Percentiles rank a stretch among this genome's conserved stretches.
phyloP scores from a whole-genome alignment of 2,329 filamentous ascomycete species.

The Curvularia eragrostidis region DNA sequence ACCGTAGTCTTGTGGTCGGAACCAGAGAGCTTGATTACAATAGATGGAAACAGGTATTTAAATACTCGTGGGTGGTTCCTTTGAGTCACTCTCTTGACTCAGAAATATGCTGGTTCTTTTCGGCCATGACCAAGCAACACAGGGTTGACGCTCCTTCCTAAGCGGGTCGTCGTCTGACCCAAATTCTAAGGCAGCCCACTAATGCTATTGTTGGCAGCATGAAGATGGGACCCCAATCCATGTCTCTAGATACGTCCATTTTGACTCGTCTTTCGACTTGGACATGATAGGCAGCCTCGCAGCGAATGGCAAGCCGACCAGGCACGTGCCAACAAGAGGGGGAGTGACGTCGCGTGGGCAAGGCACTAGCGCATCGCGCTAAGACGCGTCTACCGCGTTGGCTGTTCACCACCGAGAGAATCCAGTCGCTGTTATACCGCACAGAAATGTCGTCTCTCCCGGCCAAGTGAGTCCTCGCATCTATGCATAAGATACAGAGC shows the following conservation, averaged over 20 bases:
- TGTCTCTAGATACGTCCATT: background rate
- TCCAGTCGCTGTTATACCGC: constrained; percentile 16
- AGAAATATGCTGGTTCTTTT: background rate
- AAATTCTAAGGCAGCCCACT: constrained; percentile 3
- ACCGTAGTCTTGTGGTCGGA: background rate
- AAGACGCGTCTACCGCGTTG: constrained; percentile 35
- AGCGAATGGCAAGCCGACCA: background rate
- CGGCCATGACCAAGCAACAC: background rate
- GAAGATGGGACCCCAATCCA: background rate
- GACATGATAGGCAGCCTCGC: background rate
- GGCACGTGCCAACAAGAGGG: background rate
- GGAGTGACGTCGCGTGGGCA: constrained; percentile 19
- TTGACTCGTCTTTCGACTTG: background rate
- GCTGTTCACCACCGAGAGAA: constrained; percentile 12
- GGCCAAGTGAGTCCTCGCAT: constrained; percentile 30
- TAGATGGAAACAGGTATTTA: background rate
- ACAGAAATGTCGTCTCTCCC: constrained; percentile 32
- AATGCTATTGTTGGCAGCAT: background rate
- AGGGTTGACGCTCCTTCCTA: constrained; percentile 15
- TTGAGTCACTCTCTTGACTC: constrained; percentile 11
- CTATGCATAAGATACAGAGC: background rate
- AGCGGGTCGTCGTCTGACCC: constrained; percentile 11
- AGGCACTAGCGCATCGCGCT: constrained; percentile 30
- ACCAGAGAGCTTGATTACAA: background rate
- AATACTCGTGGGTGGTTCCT: background rate